phyloP scores from a whole-genome alignment of 257 asterid species.

The Solanum sparsipilum region DNA sequence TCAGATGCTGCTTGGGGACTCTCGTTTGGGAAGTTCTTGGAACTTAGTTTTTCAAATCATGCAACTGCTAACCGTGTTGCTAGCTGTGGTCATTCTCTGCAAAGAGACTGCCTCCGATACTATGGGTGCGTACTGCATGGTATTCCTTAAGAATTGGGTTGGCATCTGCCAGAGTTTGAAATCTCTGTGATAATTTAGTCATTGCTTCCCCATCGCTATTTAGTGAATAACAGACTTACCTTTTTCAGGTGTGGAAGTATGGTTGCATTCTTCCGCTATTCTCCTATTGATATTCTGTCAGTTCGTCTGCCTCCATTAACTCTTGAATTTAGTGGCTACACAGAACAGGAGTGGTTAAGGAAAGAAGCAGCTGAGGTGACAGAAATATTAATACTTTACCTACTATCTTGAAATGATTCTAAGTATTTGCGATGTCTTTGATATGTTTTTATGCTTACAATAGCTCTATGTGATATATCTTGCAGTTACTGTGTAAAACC shows the following conservation, averaged over 20 bases:
- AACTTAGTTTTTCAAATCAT: conserved; percentile 91
- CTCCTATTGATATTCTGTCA: conserved; percentile 68
- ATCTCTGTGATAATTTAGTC: neutral
- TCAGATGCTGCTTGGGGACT: conserved; percentile 99
- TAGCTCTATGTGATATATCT: conserved; percentile 1
- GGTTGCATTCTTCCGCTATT: conserved; percentile 86
- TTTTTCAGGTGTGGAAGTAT: conserved; percentile 69
- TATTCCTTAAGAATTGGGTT: neutral
- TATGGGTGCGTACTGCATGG: conserved; percentile 54
- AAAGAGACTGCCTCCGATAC: conserved; percentile 92
- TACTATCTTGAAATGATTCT: neutral
- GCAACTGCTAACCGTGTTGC: conserved; percentile 93
- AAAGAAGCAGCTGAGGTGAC: conserved; percentile 71
- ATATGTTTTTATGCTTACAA: neutral
- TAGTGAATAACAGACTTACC: neutral
- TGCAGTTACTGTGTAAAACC: conserved; percentile 63
- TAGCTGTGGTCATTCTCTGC: conserved; percentile 92
- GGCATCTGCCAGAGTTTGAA: neutral
- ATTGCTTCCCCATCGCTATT: neutral
- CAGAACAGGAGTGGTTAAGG: conserved; percentile 56
- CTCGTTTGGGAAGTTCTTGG: conserved; percentile 93
- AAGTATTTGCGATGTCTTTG: neutral
- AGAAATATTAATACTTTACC: neutral
- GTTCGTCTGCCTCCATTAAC: conserved; percentile 73
- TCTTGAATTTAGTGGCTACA: conserved; percentile 58